A percentile compares a stretch with the other conserved stretches of the same genome.
These are phyloP conservation scores for Triticum dicoccoides DNA, from an alignment of 176 grass and related monocot genomes.

Conservation along the genomic window DNA sequence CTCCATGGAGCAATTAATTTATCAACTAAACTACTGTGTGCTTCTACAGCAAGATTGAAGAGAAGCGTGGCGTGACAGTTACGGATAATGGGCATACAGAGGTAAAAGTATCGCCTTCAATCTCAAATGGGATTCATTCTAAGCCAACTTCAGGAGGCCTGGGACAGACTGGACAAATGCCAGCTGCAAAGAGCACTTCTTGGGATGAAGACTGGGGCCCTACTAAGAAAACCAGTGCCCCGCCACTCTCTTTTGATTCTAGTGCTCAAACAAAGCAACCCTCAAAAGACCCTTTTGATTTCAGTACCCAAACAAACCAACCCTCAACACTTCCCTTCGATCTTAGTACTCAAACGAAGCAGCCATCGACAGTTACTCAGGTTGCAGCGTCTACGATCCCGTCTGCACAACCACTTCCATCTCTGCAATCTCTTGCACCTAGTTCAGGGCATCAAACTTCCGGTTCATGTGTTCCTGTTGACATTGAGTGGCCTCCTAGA, in stretches of 20 bases:
- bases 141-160: slow-evolving; percentile 33
- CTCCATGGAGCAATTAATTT: background rate
- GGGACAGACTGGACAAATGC: slow-evolving; percentile 40
- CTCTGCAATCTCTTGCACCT: slow-evolving; percentile 46
- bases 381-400: slow-evolving; percentile 30
- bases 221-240: slow-evolving; percentile 52
- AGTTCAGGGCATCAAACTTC: slow-evolving; percentile 42
- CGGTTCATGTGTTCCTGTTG: slow-evolving; percentile 68
- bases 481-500: slow-evolving; percentile 90
- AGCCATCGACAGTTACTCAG: slow-evolving; percentile 35
- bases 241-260: slow-evolving; percentile 38
- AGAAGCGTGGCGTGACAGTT: slow-evolving; percentile 86
- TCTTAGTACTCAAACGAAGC: slow-evolving; percentile 48
- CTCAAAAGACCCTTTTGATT: slow-evolving; percentile 35
- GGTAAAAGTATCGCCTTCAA: slow-evolving; percentile 51
- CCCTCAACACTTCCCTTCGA: slow-evolving; percentile 25
- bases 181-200: slow-evolving; percentile 48
- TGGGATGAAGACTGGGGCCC: slow-evolving; percentile 99
- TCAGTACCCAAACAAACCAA: slow-evolving; percentile 57
- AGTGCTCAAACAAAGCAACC: slow-evolving; percentile 38
- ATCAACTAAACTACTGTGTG: slow-evolving; percentile 18
- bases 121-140: slow-evolving; percentile 66
- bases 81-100: slow-evolving; percentile 56
- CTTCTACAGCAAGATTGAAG: slow-evolving; percentile 92
- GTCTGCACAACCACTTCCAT: slow-evolving; percentile 30